These are phyloP conservation scores for Talaromyces amestolkiae DNA, from an alignment of 2,329 filamentous ascomycete genomes.

Conservation along the genomic window DNA sequence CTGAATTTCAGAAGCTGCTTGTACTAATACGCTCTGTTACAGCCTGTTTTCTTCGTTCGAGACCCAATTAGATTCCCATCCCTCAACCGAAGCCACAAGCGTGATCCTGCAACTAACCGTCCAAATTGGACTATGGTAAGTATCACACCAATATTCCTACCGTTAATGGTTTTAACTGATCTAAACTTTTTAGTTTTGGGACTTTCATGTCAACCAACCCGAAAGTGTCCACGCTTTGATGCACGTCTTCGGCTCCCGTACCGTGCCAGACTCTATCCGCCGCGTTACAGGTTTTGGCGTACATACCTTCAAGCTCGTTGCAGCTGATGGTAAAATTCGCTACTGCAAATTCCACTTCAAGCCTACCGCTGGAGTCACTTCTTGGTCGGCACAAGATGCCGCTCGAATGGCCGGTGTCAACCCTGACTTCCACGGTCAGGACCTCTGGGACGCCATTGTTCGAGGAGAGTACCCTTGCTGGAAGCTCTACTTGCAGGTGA, in stretches of 20 bases:
- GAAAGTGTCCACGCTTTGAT: conserved; percentile 62
- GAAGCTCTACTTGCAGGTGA: conserved; percentile 22
- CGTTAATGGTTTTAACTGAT: conserved; percentile 29
- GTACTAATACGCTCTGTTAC: not conserved
- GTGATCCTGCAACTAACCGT: conserved; percentile 50
- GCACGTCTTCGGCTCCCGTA: conserved; percentile 63
- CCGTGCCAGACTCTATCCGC: conserved; percentile 58
- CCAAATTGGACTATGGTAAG: conserved; percentile 46
- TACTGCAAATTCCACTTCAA: conserved; percentile 59
- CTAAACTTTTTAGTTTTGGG: conserved; percentile 31
- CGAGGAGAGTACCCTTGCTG: conserved; percentile 19
- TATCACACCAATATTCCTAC: conserved; percentile 29
- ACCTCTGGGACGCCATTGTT: conserved; percentile 16
- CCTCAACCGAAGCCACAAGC: conserved; percentile 49
- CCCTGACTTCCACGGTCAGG: conserved; percentile 17
- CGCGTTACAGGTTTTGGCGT: conserved; percentile 64
- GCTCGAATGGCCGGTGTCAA: conserved; percentile 15
- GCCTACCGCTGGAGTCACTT: conserved; percentile 46
- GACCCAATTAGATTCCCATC: conserved; percentile 50
- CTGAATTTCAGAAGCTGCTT: not conserved
- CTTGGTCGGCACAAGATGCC: conserved; percentile 46
- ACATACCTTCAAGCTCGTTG: conserved; percentile 60
- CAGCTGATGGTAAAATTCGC: conserved; percentile 56
- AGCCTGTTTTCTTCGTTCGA: conserved; percentile 51
- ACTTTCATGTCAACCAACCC: conserved; percentile 55